Base-by-base conservation (phyloP, 163 green algal genomes). In the Scenedesmus sp. region DNA sequence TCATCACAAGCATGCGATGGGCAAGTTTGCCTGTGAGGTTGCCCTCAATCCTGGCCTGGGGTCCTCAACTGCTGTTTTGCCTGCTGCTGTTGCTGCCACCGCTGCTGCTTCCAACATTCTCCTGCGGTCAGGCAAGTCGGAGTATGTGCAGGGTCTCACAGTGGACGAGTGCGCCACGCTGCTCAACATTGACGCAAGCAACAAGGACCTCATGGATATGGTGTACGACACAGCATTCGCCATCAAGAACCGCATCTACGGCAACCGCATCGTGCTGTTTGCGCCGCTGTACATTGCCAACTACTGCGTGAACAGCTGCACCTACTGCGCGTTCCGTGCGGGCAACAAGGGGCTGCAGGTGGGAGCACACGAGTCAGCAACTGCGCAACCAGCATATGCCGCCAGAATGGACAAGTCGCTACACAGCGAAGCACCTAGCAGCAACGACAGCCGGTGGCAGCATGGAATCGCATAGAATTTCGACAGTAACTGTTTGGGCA, bases 261-360 rank as follows among this genome's bases (percentile, higher is more conserved):
- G 95, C 92, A 97, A 97, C 94, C 95, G 95, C 65, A 96, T 97
- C 80, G 95, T 97, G 70, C 95, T 97, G 35, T 97, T 97, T 83
- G 94, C 95, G 33, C 95, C 95, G 13, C 93, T 97, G 3, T 97
- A 97, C 93, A 91, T 97, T 26, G 94, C 95, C 81, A 97, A 97
- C 93, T 94, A 97, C 91, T 97, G 95, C 89, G 93, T 96, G 53
- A 97, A 97, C 92, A 94, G 89, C 81, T 97, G 95, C 93, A 93
- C 94, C 16, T 97, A 97, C 93, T 97, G 94, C 90, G 95, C 95
- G 26, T 97, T 96, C 92, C 87, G 94, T 2, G 88, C 91, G 16
- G 89, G 76, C 35, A 97, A 97, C 93, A 97, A 96, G 85, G 24
- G 72, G 40, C 89, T 92, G 42, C 88, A 95, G 88, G 92, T 92